These are phyloP conservation scores for Dryadomyces sulphureus DNA, from an alignment of 2,329 filamentous ascomycete genomes.

Conservation along the genomic window DNA sequence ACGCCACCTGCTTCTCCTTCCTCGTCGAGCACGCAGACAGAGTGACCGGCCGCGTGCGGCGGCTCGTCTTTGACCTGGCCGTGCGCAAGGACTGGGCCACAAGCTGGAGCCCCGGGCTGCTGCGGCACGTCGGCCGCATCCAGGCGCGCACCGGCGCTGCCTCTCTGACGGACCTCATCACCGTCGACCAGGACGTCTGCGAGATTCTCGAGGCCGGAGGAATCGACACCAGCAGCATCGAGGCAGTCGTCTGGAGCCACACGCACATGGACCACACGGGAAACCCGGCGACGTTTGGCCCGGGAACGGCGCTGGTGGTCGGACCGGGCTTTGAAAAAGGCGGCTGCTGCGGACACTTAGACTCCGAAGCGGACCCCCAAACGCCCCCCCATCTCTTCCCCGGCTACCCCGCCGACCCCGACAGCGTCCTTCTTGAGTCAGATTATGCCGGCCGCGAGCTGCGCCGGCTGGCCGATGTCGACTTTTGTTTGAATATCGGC, in stretches of 20 bases:
- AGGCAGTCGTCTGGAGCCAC: slow-evolving; percentile 25
- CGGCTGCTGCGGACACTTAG: not conserved
- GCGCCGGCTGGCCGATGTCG: slow-evolving; percentile 16
- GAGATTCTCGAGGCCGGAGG: slow-evolving; percentile 2
- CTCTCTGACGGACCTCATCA: not conserved
- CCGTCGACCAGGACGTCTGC: slow-evolving; percentile 1
- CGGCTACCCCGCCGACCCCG: slow-evolving; percentile 8
- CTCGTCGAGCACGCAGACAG: slow-evolving; percentile 2
- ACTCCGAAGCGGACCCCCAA: too few species aligned
- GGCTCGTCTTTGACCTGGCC: slow-evolving; percentile 6
- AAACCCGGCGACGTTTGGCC: slow-evolving; percentile 27
- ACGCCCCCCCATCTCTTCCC: slow-evolving; percentile 2
- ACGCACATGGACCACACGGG: slow-evolving; percentile 35
- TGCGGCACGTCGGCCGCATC: not conserved
- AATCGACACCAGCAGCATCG: slow-evolving; percentile 7
- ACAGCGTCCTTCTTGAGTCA: slow-evolving; percentile 12
- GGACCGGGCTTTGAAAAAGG: slow-evolving; percentile 15
- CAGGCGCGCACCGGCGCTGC: not conserved
- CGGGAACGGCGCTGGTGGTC: slow-evolving; percentile 24
- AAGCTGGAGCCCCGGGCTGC: not conserved
- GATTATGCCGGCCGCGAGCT: slow-evolving; percentile 14
- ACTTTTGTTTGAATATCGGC: slow-evolving; percentile 15
- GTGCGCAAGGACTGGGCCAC: slow-evolving; percentile 5
- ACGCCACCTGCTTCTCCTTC: slow-evolving; percentile 2
- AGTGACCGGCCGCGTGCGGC: not conserved